Conservation (phyloP, 257 asterid species). For the Solanum gracilifrons region DNA sequence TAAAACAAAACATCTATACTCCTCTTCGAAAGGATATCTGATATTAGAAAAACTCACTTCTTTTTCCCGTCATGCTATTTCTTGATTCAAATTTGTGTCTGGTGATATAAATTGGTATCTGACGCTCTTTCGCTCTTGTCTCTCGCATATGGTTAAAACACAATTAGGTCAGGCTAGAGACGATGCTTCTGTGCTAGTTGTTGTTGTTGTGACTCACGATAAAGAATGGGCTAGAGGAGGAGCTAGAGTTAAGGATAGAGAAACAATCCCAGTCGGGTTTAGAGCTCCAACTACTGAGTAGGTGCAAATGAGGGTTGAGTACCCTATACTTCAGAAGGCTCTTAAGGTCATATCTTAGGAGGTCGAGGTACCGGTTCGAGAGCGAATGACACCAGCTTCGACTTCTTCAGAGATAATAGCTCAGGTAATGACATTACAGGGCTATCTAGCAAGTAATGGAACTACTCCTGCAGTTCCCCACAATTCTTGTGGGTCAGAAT, state of each 20-base stretch:
- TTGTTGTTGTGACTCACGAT: neutral
- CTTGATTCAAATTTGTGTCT: neutral
- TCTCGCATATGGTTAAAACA: neutral
- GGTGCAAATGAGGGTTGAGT: neutral
- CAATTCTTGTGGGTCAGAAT: too few relatives aligned
- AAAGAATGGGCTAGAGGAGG: neutral
- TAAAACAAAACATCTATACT: neutral
- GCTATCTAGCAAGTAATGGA: neutral
- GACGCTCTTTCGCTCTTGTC: neutral
- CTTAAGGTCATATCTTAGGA: neutral
- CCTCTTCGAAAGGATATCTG: neutral
- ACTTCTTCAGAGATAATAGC: neutral
- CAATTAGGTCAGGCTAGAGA: neutral
- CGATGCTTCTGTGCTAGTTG: neutral
- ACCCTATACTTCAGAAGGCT: neutral
- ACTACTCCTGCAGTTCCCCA: too few relatives aligned
- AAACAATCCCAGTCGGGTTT: neutral
- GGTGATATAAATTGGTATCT: neutral
- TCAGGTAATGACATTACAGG: neutral
- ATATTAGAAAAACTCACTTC: neutral
- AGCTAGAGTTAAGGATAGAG: neutral
- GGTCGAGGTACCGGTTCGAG: neutral
- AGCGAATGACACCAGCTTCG: too few relatives aligned
- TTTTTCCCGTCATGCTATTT: too few relatives aligned
- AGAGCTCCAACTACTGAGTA: neutral